Evolutionary conservation across 2,329 filamentous ascomycete genomes (phyloP).

Genomic region (Pyrenochaeta sp.): DNA sequence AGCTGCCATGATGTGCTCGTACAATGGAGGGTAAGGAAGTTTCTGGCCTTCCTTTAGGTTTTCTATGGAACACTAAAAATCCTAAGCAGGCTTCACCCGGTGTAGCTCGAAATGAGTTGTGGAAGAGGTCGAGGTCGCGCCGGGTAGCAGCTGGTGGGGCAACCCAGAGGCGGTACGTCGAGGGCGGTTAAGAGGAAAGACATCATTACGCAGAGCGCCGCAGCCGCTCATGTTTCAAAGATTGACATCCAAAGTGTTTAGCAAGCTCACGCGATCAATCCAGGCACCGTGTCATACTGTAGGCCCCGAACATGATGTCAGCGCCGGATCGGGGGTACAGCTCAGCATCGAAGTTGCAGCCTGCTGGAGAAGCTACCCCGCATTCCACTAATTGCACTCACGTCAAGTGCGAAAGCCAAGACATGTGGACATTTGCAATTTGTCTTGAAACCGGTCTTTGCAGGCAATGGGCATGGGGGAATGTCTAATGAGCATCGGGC

Average conservation of each 20-base stretch:
- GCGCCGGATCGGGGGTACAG: neutral
- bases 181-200: neutral
- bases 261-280: neutral
- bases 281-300: neutral
- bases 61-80: neutral
- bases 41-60: neutral
- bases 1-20: conserved; percentile 13
- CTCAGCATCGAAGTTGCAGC: conserved; percentile 6
- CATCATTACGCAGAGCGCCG: conserved; percentile 3
- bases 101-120: neutral
- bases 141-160: conserved; percentile 4
- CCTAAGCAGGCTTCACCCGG: neutral
- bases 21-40: neutral
- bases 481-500: no score
- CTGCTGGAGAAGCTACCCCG: conserved; percentile 18
- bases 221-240: neutral
- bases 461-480: no score
- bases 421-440: no score
- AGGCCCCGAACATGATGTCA: neutral
- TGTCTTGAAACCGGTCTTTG: no score
- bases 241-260: neutral
- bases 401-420: neutral
- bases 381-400: conserved; percentile 13
- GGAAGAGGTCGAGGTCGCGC: neutral
- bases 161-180: neutral